Base-by-base conservation (phyloP, 805 yeast species). In the Saccharomycopsis fermentans region DNA sequence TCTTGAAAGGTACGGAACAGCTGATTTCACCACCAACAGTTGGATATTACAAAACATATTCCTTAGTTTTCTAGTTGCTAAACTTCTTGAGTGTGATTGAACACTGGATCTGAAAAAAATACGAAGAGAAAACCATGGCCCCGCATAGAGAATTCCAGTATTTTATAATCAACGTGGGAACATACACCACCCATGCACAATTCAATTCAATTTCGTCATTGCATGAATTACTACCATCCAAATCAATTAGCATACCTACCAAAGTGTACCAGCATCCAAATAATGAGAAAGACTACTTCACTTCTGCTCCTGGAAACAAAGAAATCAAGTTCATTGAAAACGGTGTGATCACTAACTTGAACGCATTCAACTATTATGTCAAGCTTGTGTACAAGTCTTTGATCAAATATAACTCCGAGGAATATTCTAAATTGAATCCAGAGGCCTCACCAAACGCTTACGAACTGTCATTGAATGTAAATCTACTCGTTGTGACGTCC, bases 171-270 rank as follows among this genome's bases (percentile, higher is more conserved):
- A 84, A 89, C 58, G 88, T 96, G 0, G 96, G 97, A 32, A 86
- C 96, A 1, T 75, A 73, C 56, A 73, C 78, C 57, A 89, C 97
- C 0, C 73, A 85, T 57, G 87, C 88, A 32, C 87, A 86, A 64
- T 83, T 87, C 68, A 97, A 97, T 1, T 26, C 57, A 1, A 52
- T 55, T 6, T 19, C 55, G 6, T 32, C 55, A 2, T 74, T 91
- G 29, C 75, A 78, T 29, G 95, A 86, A 64, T 75, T 87, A 1
- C 77, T 88, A 62, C 73, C 86, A 8, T 89, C 94, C 1, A 96
- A 97, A 1, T 80, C 83, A 27, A 80, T 79, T 63, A 81, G 81
- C 58, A 75, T 90, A 32, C 96, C 96, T n/a, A 83, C 96, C 0
- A 75, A 76, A 40, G 95, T 92, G 8, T 87, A 81, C 68, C 74